Evolutionary conservation across 208 protist genomes (phyloP).

Genomic region (Crithidia expoeki): DNA sequence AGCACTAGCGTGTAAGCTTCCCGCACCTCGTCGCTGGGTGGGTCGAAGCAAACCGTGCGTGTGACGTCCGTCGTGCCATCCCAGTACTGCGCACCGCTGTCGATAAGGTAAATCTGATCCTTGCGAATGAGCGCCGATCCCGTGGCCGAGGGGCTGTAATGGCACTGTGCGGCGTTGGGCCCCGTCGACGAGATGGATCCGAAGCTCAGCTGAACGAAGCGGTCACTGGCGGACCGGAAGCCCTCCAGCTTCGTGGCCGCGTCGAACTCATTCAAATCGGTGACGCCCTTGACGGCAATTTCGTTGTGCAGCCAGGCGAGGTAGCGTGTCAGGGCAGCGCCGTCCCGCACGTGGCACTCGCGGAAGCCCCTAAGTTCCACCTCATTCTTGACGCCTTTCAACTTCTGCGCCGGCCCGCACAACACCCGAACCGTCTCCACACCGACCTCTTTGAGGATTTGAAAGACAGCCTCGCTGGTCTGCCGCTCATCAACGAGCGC

Average conservation of each 20-base stretch:
- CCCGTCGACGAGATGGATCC: conserved; percentile 91
- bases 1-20: conserved; percentile 96
- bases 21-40: conserved; percentile 62
- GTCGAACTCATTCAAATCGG: conserved; percentile 84
- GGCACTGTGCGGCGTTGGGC: conserved; percentile 94
- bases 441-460: conserved; percentile 39
- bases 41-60: conserved; percentile 93
- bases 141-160: conserved; percentile 86
- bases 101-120: conserved; percentile 93
- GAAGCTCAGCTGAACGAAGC: conserved; percentile 94
- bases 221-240: conserved; percentile 69
- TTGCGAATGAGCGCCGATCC: conserved; percentile 66
- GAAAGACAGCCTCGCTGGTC: conserved; percentile 71
- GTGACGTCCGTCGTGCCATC: conserved; percentile 98
- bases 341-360: conserved; percentile 93
- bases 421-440: conserved; percentile 46
- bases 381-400: conserved; percentile 93
- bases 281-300: conserved; percentile 57
- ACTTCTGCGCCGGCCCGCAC: conserved; percentile 72
- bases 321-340: conserved; percentile 90
- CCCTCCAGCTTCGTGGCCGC: conserved; percentile 76
- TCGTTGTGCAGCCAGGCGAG: conserved; percentile 91
- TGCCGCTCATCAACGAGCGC: conserved; percentile 77
- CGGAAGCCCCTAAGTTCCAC: conserved; percentile 93
- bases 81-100: conserved; percentile 95